Base-by-base conservation (phyloP, 164 flowering plant genomes). In the Houttuynia cordata region DNA sequence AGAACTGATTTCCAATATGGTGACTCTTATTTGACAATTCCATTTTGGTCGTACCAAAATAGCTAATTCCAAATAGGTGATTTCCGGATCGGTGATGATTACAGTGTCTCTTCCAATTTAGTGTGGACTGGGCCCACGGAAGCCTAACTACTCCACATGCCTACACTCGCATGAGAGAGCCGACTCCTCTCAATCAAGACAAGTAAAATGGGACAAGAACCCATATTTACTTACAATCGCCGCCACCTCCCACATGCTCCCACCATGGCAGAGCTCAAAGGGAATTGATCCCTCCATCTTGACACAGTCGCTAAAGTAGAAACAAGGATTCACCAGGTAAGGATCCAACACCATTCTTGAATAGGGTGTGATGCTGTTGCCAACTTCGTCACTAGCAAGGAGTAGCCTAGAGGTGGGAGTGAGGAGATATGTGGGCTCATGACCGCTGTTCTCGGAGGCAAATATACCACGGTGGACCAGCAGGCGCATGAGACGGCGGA, bases 401-500 rank as follows among this genome's bases (percentile, higher is more conserved):
- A 80, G 68, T 37, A 73, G 59, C 42, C 42, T 57, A 42, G 80
- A 77, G 52, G 69, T 34, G 12, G 72, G 58, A 18, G 83, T 70
- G 7, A 75, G 74, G 10, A 42, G 66, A 70, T 75, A 78, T 12
- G 7, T 12, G 8, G 58, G 72, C 19, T 62, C 68, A 57, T 69
- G 74, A 51, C 70, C 64, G 51, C 63, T 66, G 42, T 63, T 52
- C 25, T 61, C 64, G 19, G 17, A 12, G 9, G 70, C 34, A 42
- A 77, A 77, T 65, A 76, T 66, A 56, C 83, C 80, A 1, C 68
- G 57, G 58, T 78, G 78, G 7, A 74, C 70, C 62, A 82, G 50
- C 0, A 75, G 19, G 47, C 81, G 76, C 80, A 82, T 73, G 5
- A 76, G 78, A 20, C 80, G 72, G 25, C 58, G 24, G 8, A 79